Percentiles rank a stretch among this genome's conserved stretches.
phyloP scores from a whole-genome alignment of 371 early-diverging fungal species.

The Haplosporangium sp. region DNA sequence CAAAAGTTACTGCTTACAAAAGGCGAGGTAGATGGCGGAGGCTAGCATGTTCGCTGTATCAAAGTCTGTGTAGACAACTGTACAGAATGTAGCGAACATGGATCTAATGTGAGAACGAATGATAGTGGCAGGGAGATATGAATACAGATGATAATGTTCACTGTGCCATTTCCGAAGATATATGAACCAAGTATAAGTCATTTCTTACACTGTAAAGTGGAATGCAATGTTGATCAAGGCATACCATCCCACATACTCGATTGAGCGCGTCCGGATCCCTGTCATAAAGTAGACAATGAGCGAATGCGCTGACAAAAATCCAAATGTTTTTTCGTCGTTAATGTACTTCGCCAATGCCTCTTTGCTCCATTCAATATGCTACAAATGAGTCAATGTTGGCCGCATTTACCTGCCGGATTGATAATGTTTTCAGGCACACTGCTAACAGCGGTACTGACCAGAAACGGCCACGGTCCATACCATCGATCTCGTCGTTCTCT shows the following conservation, averaged over 20 bases:
- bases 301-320: conserved; percentile 3
- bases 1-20: neutral
- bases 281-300: conserved; percentile 13
- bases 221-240: conserved; percentile 1
- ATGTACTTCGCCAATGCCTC: neutral
- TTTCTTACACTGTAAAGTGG: conserved; percentile 9
- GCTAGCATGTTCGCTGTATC: neutral
- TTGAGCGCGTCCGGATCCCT: conserved; percentile 21
- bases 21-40: neutral
- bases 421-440: conserved; percentile 1
- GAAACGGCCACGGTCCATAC: conserved; percentile 11
- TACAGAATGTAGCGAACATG: neutral
- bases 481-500: conserved; percentile 14
- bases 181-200: neutral
- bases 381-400: neutral
- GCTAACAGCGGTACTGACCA: conserved; percentile 3
- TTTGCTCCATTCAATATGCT: neutral
- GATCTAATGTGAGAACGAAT: neutral
- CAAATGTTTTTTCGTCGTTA: neutral
- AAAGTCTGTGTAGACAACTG: conserved; percentile 4
- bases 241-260: conserved; percentile 5
- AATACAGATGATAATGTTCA: neutral
- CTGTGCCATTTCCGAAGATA: neutral
- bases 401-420: conserved; percentile 2
- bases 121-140: neutral